Conservation (phyloP, 139 green algal genomes). For the Chlamydomonas schloesseri region DNA sequence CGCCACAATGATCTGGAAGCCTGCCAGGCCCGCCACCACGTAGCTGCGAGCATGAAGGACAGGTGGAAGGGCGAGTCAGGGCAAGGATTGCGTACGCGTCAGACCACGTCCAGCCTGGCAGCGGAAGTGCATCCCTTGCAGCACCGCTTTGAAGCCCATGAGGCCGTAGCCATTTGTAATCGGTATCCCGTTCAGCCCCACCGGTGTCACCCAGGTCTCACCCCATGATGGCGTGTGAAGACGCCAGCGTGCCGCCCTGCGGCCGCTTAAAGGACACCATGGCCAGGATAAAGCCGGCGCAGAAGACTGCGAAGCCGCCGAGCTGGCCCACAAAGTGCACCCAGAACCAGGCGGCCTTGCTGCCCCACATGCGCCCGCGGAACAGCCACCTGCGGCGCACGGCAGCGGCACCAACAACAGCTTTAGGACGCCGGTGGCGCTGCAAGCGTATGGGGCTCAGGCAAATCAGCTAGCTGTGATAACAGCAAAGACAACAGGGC, state of each 20-base stretch:
- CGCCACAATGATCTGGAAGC: slow-evolving; percentile 5
- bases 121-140: neutral
- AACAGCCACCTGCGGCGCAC: neutral
- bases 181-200: no score
- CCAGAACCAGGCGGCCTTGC: slow-evolving; percentile 36
- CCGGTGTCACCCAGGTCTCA: no score
- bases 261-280: slow-evolving; percentile 12
- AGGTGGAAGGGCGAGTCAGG: neutral
- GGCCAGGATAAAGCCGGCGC: slow-evolving; percentile 15
- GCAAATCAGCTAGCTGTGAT: no score
- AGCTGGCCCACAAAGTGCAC: neutral
- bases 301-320: neutral
- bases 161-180: no score
- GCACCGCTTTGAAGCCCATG: no score
- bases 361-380: neutral
- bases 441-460: no score
- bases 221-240: slow-evolving; percentile 14
- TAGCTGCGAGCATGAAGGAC: neutral
- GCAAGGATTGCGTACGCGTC: neutral
- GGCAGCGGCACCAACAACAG: neutral
- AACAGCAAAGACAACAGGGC: no score
- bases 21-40: slow-evolving; percentile 1
- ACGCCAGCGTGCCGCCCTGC: neutral
- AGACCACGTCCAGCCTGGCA: no score
- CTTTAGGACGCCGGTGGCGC: neutral